A percentile compares a stretch with the other conserved stretches of the same genome.
Conservation (phyloP, 2,329 filamentous ascomycete species). For the Cladosporium sp. region DNA sequence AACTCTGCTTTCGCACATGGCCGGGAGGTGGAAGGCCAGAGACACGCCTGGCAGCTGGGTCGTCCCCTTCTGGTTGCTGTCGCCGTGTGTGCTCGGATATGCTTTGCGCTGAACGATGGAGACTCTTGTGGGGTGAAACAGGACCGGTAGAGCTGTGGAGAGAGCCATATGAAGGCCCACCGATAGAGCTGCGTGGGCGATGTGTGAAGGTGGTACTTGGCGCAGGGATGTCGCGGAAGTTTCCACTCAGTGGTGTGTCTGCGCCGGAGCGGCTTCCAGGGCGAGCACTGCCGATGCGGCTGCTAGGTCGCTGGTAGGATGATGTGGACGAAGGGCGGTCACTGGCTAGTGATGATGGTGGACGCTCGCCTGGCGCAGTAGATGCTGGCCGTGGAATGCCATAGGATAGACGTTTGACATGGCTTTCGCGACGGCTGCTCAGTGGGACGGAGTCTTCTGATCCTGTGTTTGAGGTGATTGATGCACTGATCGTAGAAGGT, state of each 20-base stretch:
- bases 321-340: constrained; percentile 27
- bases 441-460: constrained; percentile 1
- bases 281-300: constrained; percentile 61
- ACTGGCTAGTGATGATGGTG: constrained; percentile 28
- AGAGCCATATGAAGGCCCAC: constrained; percentile 53
- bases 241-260: not conserved
- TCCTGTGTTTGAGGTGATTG: constrained; percentile 19
- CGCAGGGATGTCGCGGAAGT: constrained; percentile 1
- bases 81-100: constrained; percentile 40
- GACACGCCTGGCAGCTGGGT: constrained; percentile 25
- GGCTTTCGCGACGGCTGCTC: constrained; percentile 29
- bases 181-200: constrained; percentile 19
- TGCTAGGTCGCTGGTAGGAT: constrained; percentile 67
- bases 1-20: constrained; percentile 26
- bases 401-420: constrained; percentile 54
- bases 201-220: not conserved
- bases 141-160: constrained; percentile 26
- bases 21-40: constrained; percentile 55
- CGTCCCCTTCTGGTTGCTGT: constrained; percentile 33
- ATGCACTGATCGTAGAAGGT: constrained; percentile 43
- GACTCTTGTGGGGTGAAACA: constrained; percentile 25
- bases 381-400: constrained; percentile 40
- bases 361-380: constrained; percentile 30
- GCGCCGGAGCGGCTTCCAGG: constrained; percentile 14
- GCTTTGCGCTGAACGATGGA: constrained; percentile 32